These are phyloP conservation scores for Fusarium torulosum DNA, from an alignment of 2,329 filamentous ascomycete species.

Conservation along the genomic window DNA sequence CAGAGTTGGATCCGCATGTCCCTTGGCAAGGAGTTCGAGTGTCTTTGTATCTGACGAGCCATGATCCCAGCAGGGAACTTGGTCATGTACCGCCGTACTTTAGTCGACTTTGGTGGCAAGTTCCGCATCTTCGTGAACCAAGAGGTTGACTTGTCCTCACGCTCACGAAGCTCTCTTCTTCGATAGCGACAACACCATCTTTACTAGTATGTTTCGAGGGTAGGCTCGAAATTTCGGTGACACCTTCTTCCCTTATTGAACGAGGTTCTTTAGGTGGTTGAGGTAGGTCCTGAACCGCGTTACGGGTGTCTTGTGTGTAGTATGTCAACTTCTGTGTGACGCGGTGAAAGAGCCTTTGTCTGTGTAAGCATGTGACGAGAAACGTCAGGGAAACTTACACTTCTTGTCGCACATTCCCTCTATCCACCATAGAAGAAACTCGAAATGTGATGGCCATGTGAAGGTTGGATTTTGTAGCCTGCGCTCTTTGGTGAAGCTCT, in stretches of 20 bases:
- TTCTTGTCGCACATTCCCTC: slow-evolving; percentile 13
- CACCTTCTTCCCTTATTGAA: accelerated
- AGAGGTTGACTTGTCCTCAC: slow-evolving; percentile 1
- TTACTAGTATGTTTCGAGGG: accelerated
- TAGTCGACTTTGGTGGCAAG: slow-evolving; percentile 7
- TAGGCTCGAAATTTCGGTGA: accelerated
- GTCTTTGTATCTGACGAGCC: not conserved
- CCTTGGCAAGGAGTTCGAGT: accelerated
- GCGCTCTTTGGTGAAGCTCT: slow-evolving; percentile 14
- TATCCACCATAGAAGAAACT: slow-evolving; percentile 5
- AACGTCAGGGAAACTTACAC: not conserved
- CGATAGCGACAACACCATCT: accelerated
- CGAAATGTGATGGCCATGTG: slow-evolving; percentile 8
- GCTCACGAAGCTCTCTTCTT: not conserved
- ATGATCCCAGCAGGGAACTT: slow-evolving; percentile 1
- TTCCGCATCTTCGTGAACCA: not conserved
- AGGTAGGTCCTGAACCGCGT: accelerated
- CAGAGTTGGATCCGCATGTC: accelerated
- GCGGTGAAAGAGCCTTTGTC: not conserved
- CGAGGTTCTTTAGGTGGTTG: accelerated
- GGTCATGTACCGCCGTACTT: slow-evolving; percentile 4
- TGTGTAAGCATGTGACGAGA: not conserved
- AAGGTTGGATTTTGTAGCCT: not conserved
- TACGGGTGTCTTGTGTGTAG: not conserved
- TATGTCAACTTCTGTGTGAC: not conserved